Evolutionary conservation across 2,329 filamentous ascomycete species (phyloP), one percentile per base, ranked within the genome.

Genomic region (Cylindrodendrum hubeiense): DNA sequence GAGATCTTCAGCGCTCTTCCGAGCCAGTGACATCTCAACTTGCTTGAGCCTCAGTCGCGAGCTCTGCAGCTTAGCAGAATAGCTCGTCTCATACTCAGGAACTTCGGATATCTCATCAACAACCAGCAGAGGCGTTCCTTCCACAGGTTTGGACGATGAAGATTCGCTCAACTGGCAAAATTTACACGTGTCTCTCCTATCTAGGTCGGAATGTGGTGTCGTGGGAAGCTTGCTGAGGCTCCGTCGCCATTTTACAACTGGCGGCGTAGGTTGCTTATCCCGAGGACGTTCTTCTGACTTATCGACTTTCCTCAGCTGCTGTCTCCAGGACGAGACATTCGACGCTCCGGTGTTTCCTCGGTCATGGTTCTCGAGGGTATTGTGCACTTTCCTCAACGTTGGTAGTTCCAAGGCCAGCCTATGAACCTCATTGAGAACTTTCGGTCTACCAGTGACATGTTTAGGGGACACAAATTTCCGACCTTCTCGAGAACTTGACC

Each of bases 11-110:
- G 52, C 68, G 9, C 66, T 69, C 41, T 67, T 70, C 26, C 63
- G 69, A 21, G 74, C 71, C n/a, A 78, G 65, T 3, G 71, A 75
- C 12, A 72, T 63, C 60, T 78, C 76, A 37, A 78, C 62, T 33
- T 77, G 69, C 52, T 71, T 72, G 21, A 78, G 57, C 53, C 69
- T 75, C 46, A 77, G 46, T 33, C 68, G 67, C 26, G 74, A 63
- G 30, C 66, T 64, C 10, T 63, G 61, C 28, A 54, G 55, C 15
- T 68, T 41, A 8, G 58, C 34, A 24, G 47, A 47, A 39, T 63
- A 34, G n/a, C 49, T 64, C 10, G 58, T 21, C 30, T 46, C 30
- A 21, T 52, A 37, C 13, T 66, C 51, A 21, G 41, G 19, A 19
- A 53, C n/a, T 2, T 57, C 43, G 3, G 49, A 41, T 51, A 37